Conservation (phyloP, 1,284 basidiomycete genomes). For the Somion occarium region DNA sequence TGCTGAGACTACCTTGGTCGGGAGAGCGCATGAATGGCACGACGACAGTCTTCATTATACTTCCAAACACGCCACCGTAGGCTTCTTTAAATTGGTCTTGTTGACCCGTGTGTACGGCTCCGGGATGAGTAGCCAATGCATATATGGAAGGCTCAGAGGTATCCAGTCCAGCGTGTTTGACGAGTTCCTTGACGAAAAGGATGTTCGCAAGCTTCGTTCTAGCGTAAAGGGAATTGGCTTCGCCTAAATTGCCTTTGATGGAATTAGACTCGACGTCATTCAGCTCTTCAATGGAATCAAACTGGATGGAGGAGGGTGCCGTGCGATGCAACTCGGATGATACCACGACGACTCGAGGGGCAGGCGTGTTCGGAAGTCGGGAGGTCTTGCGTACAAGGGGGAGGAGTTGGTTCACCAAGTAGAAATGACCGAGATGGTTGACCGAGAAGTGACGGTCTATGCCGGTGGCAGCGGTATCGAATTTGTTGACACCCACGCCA, state of each 20-base stretch:
- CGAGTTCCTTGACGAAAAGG: conserved; percentile 35
- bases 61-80: conserved; percentile 32
- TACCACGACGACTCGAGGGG: conserved; percentile 38
- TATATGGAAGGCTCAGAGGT: conserved; percentile 20
- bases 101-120: conserved; percentile 39
- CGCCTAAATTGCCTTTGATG: conserved; percentile 10
- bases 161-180: conserved; percentile 33
- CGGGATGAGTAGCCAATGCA: conserved; percentile 36
- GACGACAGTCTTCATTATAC: conserved; percentile 27
- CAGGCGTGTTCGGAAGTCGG: conserved; percentile 18
- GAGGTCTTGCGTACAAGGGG: conserved; percentile 37
- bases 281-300: conserved; percentile 36
- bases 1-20: conserved; percentile 31
- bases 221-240: conserved; percentile 28
- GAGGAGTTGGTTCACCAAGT: conserved; percentile 39
- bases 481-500: conserved; percentile 38
- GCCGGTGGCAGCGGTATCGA: conserved; percentile 32
- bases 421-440: conserved; percentile 39
- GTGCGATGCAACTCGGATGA: conserved; percentile 37
- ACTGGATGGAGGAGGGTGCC: conserved; percentile 30
- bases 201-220: conserved; percentile 41
- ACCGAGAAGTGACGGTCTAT: conserved; percentile 36
- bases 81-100: conserved; percentile 37
- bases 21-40: conserved; percentile 33
- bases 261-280: conserved; percentile 30